These are phyloP conservation scores for Brettanomyces bruxellensis DNA, from an alignment of 805 yeast genomes.

Conservation along the genomic window DNA sequence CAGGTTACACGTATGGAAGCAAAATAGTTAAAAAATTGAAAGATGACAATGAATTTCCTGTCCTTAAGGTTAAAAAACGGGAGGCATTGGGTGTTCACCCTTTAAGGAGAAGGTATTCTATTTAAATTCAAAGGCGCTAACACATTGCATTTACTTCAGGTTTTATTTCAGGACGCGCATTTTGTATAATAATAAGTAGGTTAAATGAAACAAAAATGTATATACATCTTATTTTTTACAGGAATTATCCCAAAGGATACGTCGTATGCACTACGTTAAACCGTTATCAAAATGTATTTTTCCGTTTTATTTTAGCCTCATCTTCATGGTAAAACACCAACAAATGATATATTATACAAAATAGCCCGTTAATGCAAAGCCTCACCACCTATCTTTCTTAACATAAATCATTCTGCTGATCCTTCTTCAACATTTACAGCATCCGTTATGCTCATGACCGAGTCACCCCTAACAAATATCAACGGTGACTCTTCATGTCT, in stretches of 20 bases:
- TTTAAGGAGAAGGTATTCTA: slow-evolving; percentile 55
- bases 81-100: slow-evolving; percentile 20
- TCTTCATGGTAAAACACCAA: too few relatives aligned
- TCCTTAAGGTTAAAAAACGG: slow-evolving; percentile 43
- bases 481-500: slow-evolving; percentile 61
- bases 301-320: too few relatives aligned
- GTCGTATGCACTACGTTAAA: too few relatives aligned
- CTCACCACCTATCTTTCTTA: too few relatives aligned
- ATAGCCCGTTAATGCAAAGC: not conserved
- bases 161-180: too few relatives aligned
- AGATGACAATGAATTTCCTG: slow-evolving; percentile 46
- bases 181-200: too few relatives aligned
- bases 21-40: slow-evolving; percentile 43
- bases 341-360: not conserved
- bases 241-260: too few relatives aligned
- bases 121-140: slow-evolving; percentile 21
- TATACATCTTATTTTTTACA: too few relatives aligned
- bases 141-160: not conserved
- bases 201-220: too few relatives aligned
- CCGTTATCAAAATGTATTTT: too few relatives aligned
- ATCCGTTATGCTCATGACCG: slow-evolving; percentile 69
- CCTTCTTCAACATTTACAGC: slow-evolving; percentile 15
- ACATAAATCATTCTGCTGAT: not conserved
- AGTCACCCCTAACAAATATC: slow-evolving; percentile 97
- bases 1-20: slow-evolving; percentile 71